Percentiles rank a stretch among this genome's conserved stretches.
phyloP scores from a whole-genome alignment of 176 grass and related monocot genomes.

The Chloris gayana region DNA sequence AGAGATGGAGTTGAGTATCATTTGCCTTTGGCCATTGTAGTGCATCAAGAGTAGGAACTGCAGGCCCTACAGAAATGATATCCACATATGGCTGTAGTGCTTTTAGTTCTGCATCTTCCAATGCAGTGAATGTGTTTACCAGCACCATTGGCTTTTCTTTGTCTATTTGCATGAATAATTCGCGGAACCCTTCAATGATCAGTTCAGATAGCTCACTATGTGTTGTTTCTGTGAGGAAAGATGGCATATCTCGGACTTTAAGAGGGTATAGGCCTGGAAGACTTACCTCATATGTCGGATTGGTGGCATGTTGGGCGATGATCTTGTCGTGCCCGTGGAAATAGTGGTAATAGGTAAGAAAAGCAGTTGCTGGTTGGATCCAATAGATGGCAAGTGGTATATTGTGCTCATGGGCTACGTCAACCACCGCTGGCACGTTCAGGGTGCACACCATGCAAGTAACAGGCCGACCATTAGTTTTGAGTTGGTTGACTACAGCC shows the following conservation, averaged over 20 bases:
- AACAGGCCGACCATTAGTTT: conserved; percentile 3
- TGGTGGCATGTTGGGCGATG: not conserved
- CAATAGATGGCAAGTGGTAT: conserved; percentile 48
- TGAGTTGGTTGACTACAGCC: conserved; percentile 21
- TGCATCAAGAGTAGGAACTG: not conserved
- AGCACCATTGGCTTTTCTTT: not conserved
- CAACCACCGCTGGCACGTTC: not conserved
- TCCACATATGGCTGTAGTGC: not conserved
- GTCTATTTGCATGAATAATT: not conserved
- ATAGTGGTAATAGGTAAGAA: conserved; percentile 46
- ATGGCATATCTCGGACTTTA: conserved; percentile 35
- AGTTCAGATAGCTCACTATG: not conserved
- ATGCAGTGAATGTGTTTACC: not conserved
- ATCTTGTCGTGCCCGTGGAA: conserved; percentile 47
- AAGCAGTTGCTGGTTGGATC: conserved; percentile 36
- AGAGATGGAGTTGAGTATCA: conserved; percentile 21
- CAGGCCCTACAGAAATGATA: not conserved
- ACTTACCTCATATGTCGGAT: not conserved
- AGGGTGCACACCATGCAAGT: conserved; percentile 45
- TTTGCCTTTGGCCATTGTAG: not conserved
- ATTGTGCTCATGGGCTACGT: conserved; percentile 37
- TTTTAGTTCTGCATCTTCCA: not conserved
- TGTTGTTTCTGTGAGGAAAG: conserved; percentile 20
- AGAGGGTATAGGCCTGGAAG: conserved; percentile 41
- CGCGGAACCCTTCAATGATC: not conserved